Evolutionary conservation across 108 stramenopile genomes (phyloP), one percentile per base, ranked within the genome.

Genomic region (Nitzschia sp.): DNA sequence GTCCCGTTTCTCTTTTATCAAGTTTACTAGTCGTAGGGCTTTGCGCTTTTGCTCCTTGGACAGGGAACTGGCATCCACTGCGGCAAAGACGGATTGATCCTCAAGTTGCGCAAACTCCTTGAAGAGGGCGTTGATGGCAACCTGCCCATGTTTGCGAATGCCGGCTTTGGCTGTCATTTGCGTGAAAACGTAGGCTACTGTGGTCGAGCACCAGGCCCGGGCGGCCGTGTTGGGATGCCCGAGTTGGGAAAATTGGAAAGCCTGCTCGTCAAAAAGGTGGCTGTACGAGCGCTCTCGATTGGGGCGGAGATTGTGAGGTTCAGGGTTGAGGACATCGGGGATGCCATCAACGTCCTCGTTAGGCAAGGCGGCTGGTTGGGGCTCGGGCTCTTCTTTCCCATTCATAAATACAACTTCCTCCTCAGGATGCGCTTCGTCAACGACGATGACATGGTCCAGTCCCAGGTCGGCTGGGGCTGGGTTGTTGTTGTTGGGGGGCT

Each of bases 51-150:
- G 71, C 39, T 75, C 68, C n/a, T 22, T 10, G 7, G 53, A 69
- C 1, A 84, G 65, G 1, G 43, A 26, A 0, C 19, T 52, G 0
- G 51, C n/a, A 46, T 77, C 22, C 3, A 55, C 21, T 0, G 76
- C 69, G n/a, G 70, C 55, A 24, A 85, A 53, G 0, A 71, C 71
- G 1, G 72, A 40, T 55, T 54, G 48, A 19, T 72, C 54, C 21
- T 79, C 62, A 20, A 81, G 51, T 42, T 85, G 84, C 12, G 43
- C 10, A 53, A 85, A 25, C 57, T 85, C 84, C 14, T 61, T 69
- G 26, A 57, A 41, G 14, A 80, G 67, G 1, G 80, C 69, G 0
- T 65, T 72, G 0, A 43, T 55, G 17, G 71, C 80, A 12, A 8
- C 22, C 8, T 76, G 22, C 11, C 78, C 78, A 57, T 79, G 81